phyloP scores from a whole-genome alignment of 305 asterid species.

The Solanum aculeatissimum region DNA sequence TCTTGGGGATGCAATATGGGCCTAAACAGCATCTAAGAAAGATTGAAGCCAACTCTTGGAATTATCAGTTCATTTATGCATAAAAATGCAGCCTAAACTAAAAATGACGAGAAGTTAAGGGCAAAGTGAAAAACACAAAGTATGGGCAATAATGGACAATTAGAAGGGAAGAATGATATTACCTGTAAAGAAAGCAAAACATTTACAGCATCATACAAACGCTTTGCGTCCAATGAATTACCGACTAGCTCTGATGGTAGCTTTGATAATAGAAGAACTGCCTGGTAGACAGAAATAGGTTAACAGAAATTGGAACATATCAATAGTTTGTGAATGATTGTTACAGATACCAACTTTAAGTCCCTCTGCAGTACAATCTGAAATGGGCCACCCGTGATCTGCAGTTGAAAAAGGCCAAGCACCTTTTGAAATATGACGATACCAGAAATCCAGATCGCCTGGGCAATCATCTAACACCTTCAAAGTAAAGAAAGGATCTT shows the following conservation, averaged over 20 bases:
- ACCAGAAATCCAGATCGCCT: constrained; percentile 59
- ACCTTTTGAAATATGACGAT: constrained; percentile 93
- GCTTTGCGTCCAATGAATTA: constrained; percentile 44
- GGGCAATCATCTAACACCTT: constrained; percentile 83
- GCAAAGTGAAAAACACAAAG: neutral
- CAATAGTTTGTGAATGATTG: neutral
- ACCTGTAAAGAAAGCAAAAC: constrained; percentile 85
- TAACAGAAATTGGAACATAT: neutral
- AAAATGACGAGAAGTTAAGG: neutral
- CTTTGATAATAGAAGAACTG: constrained; percentile 46
- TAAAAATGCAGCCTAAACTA: neutral
- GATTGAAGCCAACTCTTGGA: neutral
- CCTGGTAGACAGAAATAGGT: constrained; percentile 27
- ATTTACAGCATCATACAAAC: constrained; percentile 70
- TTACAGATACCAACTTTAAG: constrained; percentile 36
- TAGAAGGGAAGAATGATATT: constrained; percentile 2
- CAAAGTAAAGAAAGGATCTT: constrained; percentile 8
- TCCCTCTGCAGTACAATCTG: constrained; percentile 98
- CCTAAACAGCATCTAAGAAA: neutral
- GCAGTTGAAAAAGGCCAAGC: constrained; percentile 99
- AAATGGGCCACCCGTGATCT: constrained; percentile 97
- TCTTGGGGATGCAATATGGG: neutral
- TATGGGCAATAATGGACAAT: neutral
- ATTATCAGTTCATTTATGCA: neutral
- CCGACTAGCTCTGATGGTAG: constrained; percentile 61